Evolutionary conservation across 139 green algal genomes (phyloP).

Genomic region (Asterochloris erici): DNA sequence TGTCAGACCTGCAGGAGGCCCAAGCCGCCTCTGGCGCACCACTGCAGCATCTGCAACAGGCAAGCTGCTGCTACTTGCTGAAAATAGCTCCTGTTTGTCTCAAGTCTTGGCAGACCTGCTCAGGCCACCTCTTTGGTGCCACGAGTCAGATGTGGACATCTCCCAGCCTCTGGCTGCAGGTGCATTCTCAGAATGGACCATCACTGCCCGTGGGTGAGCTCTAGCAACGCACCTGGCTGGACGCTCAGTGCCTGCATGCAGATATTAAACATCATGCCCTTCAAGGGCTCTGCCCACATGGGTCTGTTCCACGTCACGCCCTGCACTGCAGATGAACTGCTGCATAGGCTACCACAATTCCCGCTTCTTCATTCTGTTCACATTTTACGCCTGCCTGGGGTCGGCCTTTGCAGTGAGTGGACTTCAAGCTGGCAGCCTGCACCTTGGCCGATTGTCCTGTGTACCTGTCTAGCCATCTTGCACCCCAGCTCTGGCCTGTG

Average conservation of each 20-base stretch:
- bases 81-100: not conserved
- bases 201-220: constrained; percentile 7
- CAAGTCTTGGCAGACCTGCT: not conserved
- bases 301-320: not conserved
- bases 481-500: not conserved
- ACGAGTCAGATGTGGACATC: not conserved
- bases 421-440: not conserved
- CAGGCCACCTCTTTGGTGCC: not conserved
- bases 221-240: not conserved
- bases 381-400: constrained; percentile 5
- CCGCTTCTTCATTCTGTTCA: constrained; percentile 50
- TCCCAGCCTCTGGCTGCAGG: not conserved
- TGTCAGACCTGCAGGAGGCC: constrained; percentile 20
- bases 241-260: no score
- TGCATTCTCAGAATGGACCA: constrained; percentile 45
- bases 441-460: not conserved
- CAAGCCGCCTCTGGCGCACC: constrained; percentile 23
- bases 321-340: constrained; percentile 42
- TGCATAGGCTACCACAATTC: constrained; percentile 53
- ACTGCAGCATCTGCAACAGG: constrained; percentile 27
- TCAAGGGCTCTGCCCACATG: no score
- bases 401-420: not conserved
- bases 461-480: not conserved
- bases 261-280: no score
- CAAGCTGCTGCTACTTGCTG: not conserved